phyloP scores from a whole-genome alignment of 1,284 basidiomycete genomes.

The Vanrija sp. region DNA sequence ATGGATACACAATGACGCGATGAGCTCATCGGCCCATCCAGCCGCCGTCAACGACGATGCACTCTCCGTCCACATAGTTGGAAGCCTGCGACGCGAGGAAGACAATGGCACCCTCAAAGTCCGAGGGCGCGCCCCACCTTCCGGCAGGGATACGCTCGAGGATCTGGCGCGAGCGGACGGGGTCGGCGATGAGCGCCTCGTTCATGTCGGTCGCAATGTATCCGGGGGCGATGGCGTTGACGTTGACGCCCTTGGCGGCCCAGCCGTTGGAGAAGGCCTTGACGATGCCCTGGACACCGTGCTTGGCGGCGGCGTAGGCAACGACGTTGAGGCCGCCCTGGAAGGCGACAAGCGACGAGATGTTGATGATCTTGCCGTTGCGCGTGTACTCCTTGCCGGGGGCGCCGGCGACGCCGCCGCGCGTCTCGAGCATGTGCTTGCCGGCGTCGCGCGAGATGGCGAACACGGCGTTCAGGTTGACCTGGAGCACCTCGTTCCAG shows the following conservation, averaged over 20 bases:
- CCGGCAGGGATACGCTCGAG: slow-evolving; percentile 88
- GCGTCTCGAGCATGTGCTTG: slow-evolving; percentile 49
- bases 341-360: slow-evolving; percentile 49
- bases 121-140: slow-evolving; percentile 80
- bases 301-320: slow-evolving; percentile 83
- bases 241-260: slow-evolving; percentile 77
- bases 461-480: slow-evolving; percentile 52
- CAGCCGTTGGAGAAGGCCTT: slow-evolving; percentile 60
- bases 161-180: slow-evolving; percentile 66
- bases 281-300: slow-evolving; percentile 75
- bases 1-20: too few relatives aligned
- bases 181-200: slow-evolving; percentile 48
- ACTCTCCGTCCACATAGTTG: slow-evolving; percentile 86
- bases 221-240: slow-evolving; percentile 83
- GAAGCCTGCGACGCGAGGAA: slow-evolving; percentile 82
- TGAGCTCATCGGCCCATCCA: slow-evolving; percentile 43
- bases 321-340: slow-evolving; percentile 73
- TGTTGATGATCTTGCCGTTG: slow-evolving; percentile 53
- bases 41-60: slow-evolving; percentile 48
- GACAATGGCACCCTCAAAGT: slow-evolving; percentile 87
- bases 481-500: slow-evolving; percentile 75
- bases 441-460: slow-evolving; percentile 50
- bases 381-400: slow-evolving; percentile 18
- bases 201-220: slow-evolving; percentile 79
- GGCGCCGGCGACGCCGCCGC: slow-evolving; percentile 43